A percentile compares a stretch with the other conserved stretches of the same genome.
phyloP scores from a whole-genome alignment of 768 basidiomycete genomes.

The Psilocybe cubensis region DNA sequence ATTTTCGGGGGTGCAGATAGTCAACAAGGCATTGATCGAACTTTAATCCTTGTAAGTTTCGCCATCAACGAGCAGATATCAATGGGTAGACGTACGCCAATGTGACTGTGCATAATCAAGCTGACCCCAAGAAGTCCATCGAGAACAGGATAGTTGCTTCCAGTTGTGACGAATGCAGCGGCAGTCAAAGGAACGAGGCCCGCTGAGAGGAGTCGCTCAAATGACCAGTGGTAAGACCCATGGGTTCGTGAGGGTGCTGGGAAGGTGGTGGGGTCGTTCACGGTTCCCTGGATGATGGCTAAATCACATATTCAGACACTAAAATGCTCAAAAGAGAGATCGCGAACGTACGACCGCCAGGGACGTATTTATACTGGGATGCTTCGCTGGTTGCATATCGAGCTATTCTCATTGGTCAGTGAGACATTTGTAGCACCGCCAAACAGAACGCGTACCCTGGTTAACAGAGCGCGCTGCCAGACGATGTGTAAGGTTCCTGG shows the following conservation, averaged over 20 bases:
- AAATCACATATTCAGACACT: background rate
- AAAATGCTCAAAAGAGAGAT: background rate
- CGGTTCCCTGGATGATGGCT: slow-evolving; percentile 91
- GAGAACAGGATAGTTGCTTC: slow-evolving; percentile 77
- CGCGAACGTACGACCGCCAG: slow-evolving; percentile 67
- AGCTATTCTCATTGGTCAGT: slow-evolving; percentile 31
- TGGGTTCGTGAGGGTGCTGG: slow-evolving; percentile 79
- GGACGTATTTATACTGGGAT: slow-evolving; percentile 47
- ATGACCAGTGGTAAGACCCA: slow-evolving; percentile 92
- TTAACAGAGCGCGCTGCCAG: slow-evolving; percentile 40
- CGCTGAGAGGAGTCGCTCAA: slow-evolving; percentile 91
- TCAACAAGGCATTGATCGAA: slow-evolving; percentile 82
- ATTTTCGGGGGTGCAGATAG: slow-evolving; percentile 94
- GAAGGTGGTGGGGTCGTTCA: slow-evolving; percentile 94
- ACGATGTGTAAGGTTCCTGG: slow-evolving; percentile 46
- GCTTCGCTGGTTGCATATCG: slow-evolving; percentile 40
- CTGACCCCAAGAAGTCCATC: slow-evolving; percentile 89
- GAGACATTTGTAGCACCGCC: background rate
- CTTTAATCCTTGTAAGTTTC: slow-evolving; percentile 36
- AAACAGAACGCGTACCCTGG: slow-evolving; percentile 38
- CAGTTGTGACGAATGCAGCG: slow-evolving; percentile 82
- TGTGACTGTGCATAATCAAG: slow-evolving; percentile 93
- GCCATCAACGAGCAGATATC: background rate
- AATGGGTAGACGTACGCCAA: slow-evolving; percentile 66
- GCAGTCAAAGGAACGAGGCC: slow-evolving; percentile 87